Conservation (phyloP, 192 early-diverging fungal genomes). For the Radiomyces spectabilis region DNA sequence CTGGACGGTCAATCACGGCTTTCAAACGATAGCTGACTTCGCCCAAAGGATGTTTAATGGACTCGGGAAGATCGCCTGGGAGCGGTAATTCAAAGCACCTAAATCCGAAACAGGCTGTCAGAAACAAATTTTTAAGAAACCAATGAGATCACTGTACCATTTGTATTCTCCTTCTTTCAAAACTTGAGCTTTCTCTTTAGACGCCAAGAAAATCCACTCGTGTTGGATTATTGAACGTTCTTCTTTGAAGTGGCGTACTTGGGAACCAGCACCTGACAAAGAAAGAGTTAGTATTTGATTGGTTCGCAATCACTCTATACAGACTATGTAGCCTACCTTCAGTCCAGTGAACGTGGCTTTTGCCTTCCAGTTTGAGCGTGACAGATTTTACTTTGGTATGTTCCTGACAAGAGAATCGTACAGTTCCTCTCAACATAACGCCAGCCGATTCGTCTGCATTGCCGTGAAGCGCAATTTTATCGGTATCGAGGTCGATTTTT, state of each 20-base stretch:
- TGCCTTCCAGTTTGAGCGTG: conserved; percentile 43
- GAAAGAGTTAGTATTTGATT: neutral
- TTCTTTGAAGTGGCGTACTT: conserved; percentile 21
- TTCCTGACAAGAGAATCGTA: conserved; percentile 42
- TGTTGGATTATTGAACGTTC: conserved; percentile 42
- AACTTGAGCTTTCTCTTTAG: conserved; percentile 27
- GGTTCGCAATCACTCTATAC: neutral
- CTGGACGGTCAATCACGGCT: conserved; percentile 46
- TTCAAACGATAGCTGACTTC: conserved; percentile 44
- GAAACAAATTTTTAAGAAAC: no score
- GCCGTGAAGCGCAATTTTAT: conserved; percentile 32
- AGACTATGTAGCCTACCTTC: conserved; percentile 22
- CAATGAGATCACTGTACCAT: conserved; percentile 28
- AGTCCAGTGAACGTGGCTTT: conserved; percentile 37
- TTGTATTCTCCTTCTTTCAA: conserved; percentile 33
- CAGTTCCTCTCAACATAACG: conserved; percentile 43
- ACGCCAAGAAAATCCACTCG: conserved; percentile 48
- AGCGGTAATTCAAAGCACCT: conserved; percentile 49
- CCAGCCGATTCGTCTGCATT: conserved; percentile 32
- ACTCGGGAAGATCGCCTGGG: conserved; percentile 56
- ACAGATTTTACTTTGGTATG: conserved; percentile 43
- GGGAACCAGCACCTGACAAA: conserved; percentile 11
- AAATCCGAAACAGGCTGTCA: no score
- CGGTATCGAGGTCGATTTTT: conserved; percentile 28
- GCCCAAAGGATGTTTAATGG: conserved; percentile 36